Conservation (phyloP, 2,329 filamentous ascomycete genomes). For the Coniochaeta pulveracea region DNA sequence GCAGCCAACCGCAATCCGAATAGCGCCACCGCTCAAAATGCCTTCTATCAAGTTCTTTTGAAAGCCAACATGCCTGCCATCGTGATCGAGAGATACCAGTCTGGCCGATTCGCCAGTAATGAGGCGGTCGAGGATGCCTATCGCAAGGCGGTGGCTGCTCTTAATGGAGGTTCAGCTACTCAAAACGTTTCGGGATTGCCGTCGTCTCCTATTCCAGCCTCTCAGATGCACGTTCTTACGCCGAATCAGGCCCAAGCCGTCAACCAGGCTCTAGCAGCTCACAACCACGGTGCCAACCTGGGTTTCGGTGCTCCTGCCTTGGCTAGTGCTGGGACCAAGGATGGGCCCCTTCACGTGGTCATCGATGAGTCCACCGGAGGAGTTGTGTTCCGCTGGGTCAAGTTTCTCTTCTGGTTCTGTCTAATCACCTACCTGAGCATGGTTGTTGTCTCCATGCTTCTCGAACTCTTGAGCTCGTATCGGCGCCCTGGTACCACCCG, state of each 20-base stretch:
- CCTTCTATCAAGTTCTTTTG: constrained; percentile 85
- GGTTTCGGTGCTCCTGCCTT: constrained; percentile 34
- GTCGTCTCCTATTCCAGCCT: constrained; percentile 14
- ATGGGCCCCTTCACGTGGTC: constrained; percentile 85
- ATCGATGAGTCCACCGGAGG: constrained; percentile 80
- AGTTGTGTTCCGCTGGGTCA: constrained; percentile 81
- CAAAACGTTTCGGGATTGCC: constrained; percentile 5
- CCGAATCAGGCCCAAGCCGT: constrained; percentile 63
- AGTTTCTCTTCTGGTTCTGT: constrained; percentile 69
- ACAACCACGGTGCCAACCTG: constrained; percentile 55
- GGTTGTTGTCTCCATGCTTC: constrained; percentile 66
- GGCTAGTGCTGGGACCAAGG: constrained; percentile 61
- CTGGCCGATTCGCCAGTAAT: constrained; percentile 75
- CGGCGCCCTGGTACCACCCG: constrained; percentile 65
- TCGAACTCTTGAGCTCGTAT: constrained; percentile 70
- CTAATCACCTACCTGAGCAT: constrained; percentile 71
- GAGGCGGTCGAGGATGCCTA: constrained; percentile 68
- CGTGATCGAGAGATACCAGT: constrained; percentile 80
- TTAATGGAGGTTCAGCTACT: constrained; percentile 13
- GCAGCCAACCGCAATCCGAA: constrained; percentile 85
- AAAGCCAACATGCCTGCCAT: constrained; percentile 92
- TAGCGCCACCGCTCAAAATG: constrained; percentile 80
- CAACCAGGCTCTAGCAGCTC: constrained; percentile 70
- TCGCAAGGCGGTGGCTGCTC: constrained; percentile 53
- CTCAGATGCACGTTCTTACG: constrained; percentile 31